phyloP scores from a whole-genome alignment of 129 eudicot species.

The Solidago caesia region DNA sequence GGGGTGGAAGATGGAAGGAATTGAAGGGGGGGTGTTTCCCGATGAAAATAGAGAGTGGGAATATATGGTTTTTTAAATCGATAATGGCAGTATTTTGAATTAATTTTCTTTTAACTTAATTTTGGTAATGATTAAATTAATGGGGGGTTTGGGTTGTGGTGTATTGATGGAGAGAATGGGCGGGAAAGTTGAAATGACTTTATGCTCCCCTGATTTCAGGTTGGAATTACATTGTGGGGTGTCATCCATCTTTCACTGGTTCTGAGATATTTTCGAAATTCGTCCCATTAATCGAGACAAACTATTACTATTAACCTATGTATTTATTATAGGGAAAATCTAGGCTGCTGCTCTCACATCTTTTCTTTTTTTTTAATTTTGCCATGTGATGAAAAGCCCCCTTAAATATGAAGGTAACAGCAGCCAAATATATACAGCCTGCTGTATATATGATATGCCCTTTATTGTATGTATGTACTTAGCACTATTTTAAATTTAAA shows the following conservation, averaged over 20 bases:
- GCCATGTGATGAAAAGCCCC: too few relatives aligned
- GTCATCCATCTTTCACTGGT: not conserved
- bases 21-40: not conserved
- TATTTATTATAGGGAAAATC: too few relatives aligned
- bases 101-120: not conserved
- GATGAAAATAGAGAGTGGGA: not conserved
- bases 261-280: not conserved
- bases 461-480: too few relatives aligned
- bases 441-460: too few relatives aligned
- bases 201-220: not conserved
- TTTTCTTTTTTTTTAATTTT: too few relatives aligned
- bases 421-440: too few relatives aligned
- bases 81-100: not conserved
- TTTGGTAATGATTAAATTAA: not conserved
- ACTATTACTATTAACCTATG: not conserved
- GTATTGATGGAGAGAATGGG: not conserved
- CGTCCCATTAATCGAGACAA: slow-evolving; percentile 8
- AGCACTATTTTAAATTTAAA: too few relatives aligned
- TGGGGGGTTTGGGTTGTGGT: not conserved
- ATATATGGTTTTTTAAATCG: not conserved
- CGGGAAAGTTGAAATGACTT: not conserved
- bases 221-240: not conserved
- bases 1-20: not conserved
- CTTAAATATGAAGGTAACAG: too few relatives aligned
- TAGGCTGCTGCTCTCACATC: too few relatives aligned